phyloP scores from a whole-genome alignment of 495 filamentous ascomycete genomes.

The Talaromyces nanjingensis region DNA sequence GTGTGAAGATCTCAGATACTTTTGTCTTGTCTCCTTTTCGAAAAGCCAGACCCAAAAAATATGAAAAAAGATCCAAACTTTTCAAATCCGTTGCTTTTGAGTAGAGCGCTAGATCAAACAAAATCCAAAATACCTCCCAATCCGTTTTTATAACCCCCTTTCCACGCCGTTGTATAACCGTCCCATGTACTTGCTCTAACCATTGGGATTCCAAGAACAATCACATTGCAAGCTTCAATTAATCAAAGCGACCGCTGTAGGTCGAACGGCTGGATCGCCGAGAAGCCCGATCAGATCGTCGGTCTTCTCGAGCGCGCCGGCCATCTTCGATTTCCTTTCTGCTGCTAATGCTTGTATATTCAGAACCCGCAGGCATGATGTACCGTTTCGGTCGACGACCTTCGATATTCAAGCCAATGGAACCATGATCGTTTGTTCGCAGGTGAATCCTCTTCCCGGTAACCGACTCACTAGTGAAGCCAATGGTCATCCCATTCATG shows the following conservation, averaged over 20 bases:
- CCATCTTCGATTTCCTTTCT: conserved; percentile 26
- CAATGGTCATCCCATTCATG: conserved; percentile 38
- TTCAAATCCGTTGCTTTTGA: conserved; percentile 6
- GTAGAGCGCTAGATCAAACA: neutral
- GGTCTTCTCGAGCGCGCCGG: conserved; percentile 25
- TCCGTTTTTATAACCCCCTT: neutral
- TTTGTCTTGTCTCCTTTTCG: neutral
- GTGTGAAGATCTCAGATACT: conserved; percentile 1
- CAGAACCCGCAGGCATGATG: conserved; percentile 24
- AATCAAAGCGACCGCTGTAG: conserved; percentile 22
- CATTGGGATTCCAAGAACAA: neutral
- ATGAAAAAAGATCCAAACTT: conserved; percentile 6
- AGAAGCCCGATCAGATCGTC: conserved; percentile 32
- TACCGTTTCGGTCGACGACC: conserved; percentile 33
- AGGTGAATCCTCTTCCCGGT: conserved; percentile 36
- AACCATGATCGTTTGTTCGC: conserved; percentile 32
- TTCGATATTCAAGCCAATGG: conserved; percentile 33
- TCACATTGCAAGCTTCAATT: neutral
- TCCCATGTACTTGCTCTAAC: neutral
- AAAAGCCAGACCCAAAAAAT: conserved; percentile 6
- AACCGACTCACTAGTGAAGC: conserved; percentile 30
- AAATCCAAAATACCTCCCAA: conserved; percentile 6
- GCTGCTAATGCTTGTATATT: conserved; percentile 24
- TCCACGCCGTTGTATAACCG: neutral
- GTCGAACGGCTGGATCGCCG: conserved; percentile 33